phyloP scores from a whole-genome alignment of 2,329 filamentous ascomycete species.

The Apiospora kogelbergensis region DNA sequence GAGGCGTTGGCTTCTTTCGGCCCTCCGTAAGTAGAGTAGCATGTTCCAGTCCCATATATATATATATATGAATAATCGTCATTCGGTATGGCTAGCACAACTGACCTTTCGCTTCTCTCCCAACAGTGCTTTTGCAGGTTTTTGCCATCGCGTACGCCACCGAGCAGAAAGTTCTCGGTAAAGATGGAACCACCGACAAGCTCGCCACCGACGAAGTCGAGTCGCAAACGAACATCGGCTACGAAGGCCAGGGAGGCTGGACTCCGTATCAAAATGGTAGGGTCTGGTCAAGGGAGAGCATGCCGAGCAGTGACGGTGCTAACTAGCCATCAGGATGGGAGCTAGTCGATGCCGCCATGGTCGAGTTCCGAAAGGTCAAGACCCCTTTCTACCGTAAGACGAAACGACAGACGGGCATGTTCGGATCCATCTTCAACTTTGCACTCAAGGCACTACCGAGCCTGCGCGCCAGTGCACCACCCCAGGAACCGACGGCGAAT shows the following conservation, averaged over 20 bases:
- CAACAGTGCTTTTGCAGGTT: conserved; percentile 31
- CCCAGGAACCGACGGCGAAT: conserved; percentile 35
- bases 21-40: conserved; percentile 29
- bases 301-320: neutral
- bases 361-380: conserved; percentile 50
- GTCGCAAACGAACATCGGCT: conserved; percentile 25
- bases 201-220: conserved; percentile 22
- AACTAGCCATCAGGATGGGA: conserved; percentile 43
- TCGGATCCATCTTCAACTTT: conserved; percentile 44
- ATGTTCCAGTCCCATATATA: conserved; percentile 1
- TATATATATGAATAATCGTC: no score
- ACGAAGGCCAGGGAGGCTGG: conserved; percentile 26
- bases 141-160: conserved; percentile 23
- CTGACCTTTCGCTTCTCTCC: conserved; percentile 3
- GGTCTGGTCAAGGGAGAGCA: conserved; percentile 7
- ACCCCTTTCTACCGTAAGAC: conserved; percentile 43
- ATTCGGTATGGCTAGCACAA: conserved; percentile 5
- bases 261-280: conserved; percentile 33
- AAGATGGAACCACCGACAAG: conserved; percentile 19
- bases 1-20: conserved; percentile 31
- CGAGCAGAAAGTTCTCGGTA: conserved; percentile 30
- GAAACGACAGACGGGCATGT: conserved; percentile 43
- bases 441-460: conserved; percentile 50
- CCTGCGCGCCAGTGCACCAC: conserved; percentile 47
- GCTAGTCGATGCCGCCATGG: conserved; percentile 51